Evolutionary conservation across 2,329 filamentous ascomycete genomes (phyloP).

Genomic region (Aspergillus sp.): DNA sequence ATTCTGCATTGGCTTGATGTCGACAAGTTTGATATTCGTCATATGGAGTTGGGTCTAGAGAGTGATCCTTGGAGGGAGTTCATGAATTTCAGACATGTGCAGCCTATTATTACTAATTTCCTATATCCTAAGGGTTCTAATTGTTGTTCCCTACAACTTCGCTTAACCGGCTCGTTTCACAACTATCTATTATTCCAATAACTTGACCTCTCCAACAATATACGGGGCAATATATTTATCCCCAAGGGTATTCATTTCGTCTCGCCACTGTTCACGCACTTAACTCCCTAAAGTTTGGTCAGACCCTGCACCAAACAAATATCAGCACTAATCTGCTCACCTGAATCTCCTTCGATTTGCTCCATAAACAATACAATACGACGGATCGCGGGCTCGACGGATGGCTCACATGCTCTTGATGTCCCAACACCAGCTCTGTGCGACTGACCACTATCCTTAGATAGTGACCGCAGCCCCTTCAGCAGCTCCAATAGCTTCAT

Average conservation of each 20-base stretch:
- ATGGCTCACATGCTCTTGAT: conserved; percentile 21
- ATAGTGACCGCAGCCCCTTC: conserved; percentile 17
- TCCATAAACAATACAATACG: conserved; percentile 25
- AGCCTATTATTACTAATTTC: neutral
- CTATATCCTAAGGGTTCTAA: neutral
- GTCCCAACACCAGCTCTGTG: conserved; percentile 12
- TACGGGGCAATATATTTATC: neutral
- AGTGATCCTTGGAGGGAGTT: neutral
- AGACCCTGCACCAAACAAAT: neutral
- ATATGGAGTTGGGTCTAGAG: neutral
- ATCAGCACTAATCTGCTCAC: conserved; percentile 1
- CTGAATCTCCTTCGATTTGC: conserved; percentile 21
- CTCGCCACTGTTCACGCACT: neutral
- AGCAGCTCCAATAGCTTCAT: conserved; percentile 24
- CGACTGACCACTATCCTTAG: conserved; percentile 13
- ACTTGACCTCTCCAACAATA: neutral
- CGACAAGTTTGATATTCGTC: neutral
- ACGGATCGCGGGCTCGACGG: conserved; percentile 23
- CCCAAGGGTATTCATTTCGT: neutral
- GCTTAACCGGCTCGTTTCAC: neutral
- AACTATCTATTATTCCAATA: neutral
- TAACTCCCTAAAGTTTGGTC: neutral
- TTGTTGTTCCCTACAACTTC: neutral
- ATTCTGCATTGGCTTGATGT: neutral
- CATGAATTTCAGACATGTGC: neutral